Percentiles rank a stretch among this genome's conserved stretches.
Conservation (phyloP, 176 grass and related monocot genomes). For the Themeda triandra region DNA sequence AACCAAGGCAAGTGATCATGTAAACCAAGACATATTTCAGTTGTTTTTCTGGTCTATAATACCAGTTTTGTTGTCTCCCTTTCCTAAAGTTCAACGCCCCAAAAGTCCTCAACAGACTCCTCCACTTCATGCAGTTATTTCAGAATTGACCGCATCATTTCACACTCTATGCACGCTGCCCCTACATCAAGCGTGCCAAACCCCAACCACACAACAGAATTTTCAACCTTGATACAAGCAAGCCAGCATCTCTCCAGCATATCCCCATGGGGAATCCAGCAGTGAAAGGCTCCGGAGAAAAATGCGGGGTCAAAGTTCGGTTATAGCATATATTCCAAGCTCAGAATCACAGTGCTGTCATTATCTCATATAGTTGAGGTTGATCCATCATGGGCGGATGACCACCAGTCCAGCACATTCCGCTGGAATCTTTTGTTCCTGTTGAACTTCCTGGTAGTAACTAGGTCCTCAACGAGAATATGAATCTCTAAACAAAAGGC, state of each 20-base stretch:
- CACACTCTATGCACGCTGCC: background rate
- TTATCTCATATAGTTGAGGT: background rate
- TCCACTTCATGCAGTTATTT: background rate
- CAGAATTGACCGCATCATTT: background rate
- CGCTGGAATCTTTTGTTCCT: background rate
- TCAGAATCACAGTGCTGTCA: background rate
- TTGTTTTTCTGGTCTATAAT: too few relatives aligned
- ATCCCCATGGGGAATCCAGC: background rate
- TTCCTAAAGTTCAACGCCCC: too few relatives aligned
- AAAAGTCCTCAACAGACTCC: background rate
- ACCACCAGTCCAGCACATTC: background rate
- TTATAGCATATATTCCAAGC: background rate
- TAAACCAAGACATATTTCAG: too few relatives aligned
- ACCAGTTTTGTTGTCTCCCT: too few relatives aligned
- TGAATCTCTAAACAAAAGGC: background rate
- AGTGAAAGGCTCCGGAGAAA: background rate
- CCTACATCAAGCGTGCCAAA: background rate
- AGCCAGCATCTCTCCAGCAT: background rate
- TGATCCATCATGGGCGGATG: background rate
- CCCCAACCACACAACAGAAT: too few relatives aligned
- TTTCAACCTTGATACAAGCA: background rate
- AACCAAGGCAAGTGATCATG: too few relatives aligned
- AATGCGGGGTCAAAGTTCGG: slow-evolving; percentile 3
- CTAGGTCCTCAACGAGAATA: background rate
- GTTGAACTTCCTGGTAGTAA: background rate